Conservation (phyloP, 345 rosid species). For the Fremontodendron californicum region DNA sequence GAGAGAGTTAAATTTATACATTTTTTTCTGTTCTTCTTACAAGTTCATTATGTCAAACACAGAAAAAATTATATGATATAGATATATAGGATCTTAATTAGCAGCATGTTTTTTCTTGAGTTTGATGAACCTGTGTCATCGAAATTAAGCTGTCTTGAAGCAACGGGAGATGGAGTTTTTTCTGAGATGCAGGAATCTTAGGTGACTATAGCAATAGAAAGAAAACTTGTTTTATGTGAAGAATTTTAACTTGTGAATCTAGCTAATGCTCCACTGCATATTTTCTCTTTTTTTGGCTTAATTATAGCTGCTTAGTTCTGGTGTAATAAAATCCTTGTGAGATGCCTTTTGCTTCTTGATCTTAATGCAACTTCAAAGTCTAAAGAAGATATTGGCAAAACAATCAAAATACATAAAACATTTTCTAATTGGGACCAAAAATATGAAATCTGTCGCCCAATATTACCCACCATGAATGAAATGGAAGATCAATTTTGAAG, state of each 20-base stretch:
- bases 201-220: slow-evolving; percentile 9
- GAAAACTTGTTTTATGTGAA: slow-evolving; percentile 18
- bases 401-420: background rate
- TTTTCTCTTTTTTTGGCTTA: background rate
- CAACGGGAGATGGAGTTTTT: background rate
- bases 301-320: background rate
- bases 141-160: background rate
- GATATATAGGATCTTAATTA: background rate
- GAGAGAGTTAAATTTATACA: too few relatives aligned
- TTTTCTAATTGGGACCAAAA: background rate
- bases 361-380: background rate
- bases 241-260: background rate
- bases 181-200: slow-evolving; percentile 2
- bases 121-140: background rate
- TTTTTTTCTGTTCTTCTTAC: background rate
- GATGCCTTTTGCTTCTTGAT: background rate
- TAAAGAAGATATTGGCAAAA: background rate
- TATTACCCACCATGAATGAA: background rate
- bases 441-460: background rate
- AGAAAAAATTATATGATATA: background rate
- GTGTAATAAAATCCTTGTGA: background rate
- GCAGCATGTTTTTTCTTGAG: background rate
- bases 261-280: background rate
- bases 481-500: background rate
- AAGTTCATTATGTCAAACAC: background rate